These are phyloP conservation scores for Lodderomyces margitis DNA, from an alignment of 1,139 yeast species.

Conservation along the genomic window DNA sequence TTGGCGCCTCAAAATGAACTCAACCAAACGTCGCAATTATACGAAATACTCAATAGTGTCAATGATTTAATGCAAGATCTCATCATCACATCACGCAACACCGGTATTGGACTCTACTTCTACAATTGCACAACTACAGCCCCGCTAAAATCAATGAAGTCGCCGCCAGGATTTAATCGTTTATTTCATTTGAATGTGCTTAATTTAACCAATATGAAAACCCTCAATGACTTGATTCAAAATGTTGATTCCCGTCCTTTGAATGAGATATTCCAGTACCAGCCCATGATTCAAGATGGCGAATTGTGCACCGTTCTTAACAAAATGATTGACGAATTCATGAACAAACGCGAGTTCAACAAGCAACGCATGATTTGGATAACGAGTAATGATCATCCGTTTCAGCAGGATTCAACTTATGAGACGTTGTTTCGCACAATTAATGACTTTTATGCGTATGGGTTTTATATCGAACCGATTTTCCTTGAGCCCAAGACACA, in stretches of 20 bases:
- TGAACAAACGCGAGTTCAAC: conserved; percentile 30
- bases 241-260: conserved; percentile 25
- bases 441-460: conserved; percentile 54
- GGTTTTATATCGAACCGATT: conserved; percentile 60
- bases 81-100: conserved; percentile 55
- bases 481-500: conserved; percentile 38
- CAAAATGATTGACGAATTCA: conserved; percentile 35
- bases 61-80: conserved; percentile 56
- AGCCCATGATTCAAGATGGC: conserved; percentile 18
- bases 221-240: conserved; percentile 30
- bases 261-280: conserved; percentile 18
- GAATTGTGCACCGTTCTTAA: conserved; percentile 22
- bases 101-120: conserved; percentile 67
- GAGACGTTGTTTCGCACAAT: conserved; percentile 55
- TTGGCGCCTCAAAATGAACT: conserved; percentile 35
- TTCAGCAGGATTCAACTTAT: conserved; percentile 23
- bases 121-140: conserved; percentile 43
- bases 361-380: conserved; percentile 41
- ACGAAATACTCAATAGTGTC: conserved; percentile 53
- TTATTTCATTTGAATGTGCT: conserved; percentile 36
- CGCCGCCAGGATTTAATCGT: conserved; percentile 24
- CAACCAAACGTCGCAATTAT: conserved; percentile 37
- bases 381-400: conserved; percentile 43
- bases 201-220: conserved; percentile 41
- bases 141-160: conserved; percentile 10